phyloP scores from a whole-genome alignment of 75 land plant species.

The Selaginella tamariscina region DNA sequence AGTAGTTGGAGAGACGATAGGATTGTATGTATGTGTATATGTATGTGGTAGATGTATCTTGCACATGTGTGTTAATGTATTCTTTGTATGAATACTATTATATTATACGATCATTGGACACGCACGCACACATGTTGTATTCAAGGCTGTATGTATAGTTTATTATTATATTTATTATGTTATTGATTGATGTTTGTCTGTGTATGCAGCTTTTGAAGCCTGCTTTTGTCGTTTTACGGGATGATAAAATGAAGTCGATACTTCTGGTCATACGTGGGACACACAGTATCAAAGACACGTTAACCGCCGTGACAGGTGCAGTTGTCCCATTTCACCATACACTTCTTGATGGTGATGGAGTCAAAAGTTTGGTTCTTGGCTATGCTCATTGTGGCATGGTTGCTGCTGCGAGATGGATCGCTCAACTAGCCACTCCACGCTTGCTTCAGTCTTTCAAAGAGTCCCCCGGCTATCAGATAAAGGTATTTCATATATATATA shows the following conservation, averaged over 20 bases:
- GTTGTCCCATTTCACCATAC: conserved; percentile 94
- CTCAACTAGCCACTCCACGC: conserved; percentile 56
- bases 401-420: conserved; percentile 97
- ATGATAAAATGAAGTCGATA: conserved; percentile 46
- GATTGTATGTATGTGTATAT: too few relatives aligned
- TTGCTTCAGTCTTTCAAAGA: conserved; percentile 48
- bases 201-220: conserved; percentile 78
- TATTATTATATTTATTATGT: neutral
- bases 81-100: neutral
- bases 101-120: conserved; percentile 8
- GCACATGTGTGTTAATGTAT: too few relatives aligned
- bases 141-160: neutral
- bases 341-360: conserved; percentile 69
- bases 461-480: conserved; percentile 58
- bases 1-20: too few relatives aligned
- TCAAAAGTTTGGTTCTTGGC: conserved; percentile 73
- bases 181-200: neutral
- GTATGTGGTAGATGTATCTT: too few relatives aligned
- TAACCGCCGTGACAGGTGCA: conserved; percentile 95
- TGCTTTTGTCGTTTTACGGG: conserved; percentile 70
- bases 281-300: conserved; percentile 86
- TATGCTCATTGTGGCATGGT: conserved; percentile 99
- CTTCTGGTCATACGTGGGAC: conserved; percentile 84
- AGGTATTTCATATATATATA: too few relatives aligned
- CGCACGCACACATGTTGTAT: neutral